Evolutionary conservation across 2,329 filamentous ascomycete genomes (phyloP).

Genomic region (Ceratocystis diversiconidia): DNA sequence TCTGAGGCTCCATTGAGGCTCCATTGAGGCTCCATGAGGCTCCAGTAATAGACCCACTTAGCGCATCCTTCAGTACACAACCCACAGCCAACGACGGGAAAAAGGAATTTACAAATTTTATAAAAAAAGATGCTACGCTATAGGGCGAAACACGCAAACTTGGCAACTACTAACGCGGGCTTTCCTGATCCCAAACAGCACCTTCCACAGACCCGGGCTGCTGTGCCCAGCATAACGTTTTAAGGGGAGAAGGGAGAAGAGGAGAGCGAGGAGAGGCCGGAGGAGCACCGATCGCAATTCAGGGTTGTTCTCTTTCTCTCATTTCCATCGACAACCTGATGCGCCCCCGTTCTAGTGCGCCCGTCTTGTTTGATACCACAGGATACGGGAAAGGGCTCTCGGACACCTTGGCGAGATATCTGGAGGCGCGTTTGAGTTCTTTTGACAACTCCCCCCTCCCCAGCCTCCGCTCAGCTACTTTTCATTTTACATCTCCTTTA

Average conservation of each 20-base stretch:
- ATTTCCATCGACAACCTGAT: not conserved
- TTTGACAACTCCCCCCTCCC: too few species aligned
- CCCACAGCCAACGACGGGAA: not conserved
- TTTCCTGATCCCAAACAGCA: not conserved
- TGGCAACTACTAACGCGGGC: not conserved
- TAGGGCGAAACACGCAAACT: slow-evolving; percentile 2
- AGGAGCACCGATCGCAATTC: slow-evolving; percentile 16
- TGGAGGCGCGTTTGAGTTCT: not conserved
- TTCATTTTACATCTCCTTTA: not conserved
- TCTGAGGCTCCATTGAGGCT: slow-evolving; percentile 5
- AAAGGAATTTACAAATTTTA: not conserved
- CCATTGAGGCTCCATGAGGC: slow-evolving; percentile 14
- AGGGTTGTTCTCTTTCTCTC: slow-evolving; percentile 7
- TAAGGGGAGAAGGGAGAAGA: not conserved
- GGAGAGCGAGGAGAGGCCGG: slow-evolving; percentile 9
- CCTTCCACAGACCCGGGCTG: not conserved
- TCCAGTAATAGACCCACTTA: slow-evolving; percentile 16
- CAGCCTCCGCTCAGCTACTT: not conserved
- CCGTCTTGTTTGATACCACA: not conserved
- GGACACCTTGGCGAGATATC: not conserved
- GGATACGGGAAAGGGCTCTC: not conserved
- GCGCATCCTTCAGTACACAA: slow-evolving; percentile 8
- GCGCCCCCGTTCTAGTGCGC: not conserved
- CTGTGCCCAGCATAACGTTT: not conserved
- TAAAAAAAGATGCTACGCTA: not conserved